These are phyloP conservation scores for Phascolomyces articulosus DNA, from an alignment of 371 early-diverging fungal species.

Conservation along the genomic window DNA sequence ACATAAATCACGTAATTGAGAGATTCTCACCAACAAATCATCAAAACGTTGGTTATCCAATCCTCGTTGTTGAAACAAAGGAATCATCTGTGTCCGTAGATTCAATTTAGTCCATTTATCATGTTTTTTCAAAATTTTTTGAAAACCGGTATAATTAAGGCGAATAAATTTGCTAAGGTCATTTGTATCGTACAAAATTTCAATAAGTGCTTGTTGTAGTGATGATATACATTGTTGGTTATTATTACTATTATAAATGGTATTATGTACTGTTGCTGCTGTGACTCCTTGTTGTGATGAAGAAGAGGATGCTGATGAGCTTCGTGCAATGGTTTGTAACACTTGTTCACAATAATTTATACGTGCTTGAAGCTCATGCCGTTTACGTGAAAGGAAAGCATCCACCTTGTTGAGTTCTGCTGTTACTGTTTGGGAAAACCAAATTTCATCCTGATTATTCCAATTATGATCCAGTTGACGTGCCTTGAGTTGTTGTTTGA, in stretches of 20 bases:
- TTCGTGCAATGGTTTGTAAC: conserved; percentile 47
- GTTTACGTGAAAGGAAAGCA: conserved; percentile 77
- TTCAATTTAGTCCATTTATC: conserved; percentile 78
- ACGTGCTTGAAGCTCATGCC: conserved; percentile 80
- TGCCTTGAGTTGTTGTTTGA: conserved; percentile 28
- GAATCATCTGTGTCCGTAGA: conserved; percentile 78
- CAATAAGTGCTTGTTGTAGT: conserved; percentile 50
- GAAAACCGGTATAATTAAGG: conserved; percentile 91
- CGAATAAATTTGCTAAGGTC: conserved; percentile 89
- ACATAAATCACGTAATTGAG: conserved; percentile 63
- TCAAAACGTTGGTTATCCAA: conserved; percentile 65
- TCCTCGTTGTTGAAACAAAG: conserved; percentile 72
- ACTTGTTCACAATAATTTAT: conserved; percentile 83
- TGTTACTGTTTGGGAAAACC: conserved; percentile 72
- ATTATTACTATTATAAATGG: conserved; percentile 38
- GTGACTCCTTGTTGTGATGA: conserved; percentile 8
- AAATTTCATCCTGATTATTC: conserved; percentile 66
- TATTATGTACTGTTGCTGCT: conserved; percentile 20
- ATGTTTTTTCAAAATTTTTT: conserved; percentile 95
- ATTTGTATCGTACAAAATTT: conserved; percentile 72
- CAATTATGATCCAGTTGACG: conserved; percentile 40
- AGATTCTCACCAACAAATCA: conserved; percentile 59
- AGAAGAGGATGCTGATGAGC: conserved; percentile 5
- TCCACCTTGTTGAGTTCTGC: conserved; percentile 84
- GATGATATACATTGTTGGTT: conserved; percentile 41